A percentile compares a stretch with the other conserved stretches of the same genome.
phyloP scores from a whole-genome alignment of 2,329 filamentous ascomycete species.

The Sclerotinia nivalis region DNA sequence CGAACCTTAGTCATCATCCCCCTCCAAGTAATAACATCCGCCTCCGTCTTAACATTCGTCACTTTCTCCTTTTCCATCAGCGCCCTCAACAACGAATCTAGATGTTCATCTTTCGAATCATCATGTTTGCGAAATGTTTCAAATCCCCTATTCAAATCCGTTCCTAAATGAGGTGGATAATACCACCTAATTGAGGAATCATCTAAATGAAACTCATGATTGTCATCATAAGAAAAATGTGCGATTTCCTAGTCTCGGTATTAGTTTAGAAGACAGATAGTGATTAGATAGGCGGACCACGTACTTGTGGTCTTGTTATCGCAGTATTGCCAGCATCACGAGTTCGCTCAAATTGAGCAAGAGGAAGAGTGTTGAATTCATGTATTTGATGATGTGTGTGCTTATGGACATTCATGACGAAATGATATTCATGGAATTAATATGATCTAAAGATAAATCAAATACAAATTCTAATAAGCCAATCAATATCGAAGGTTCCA shows the following conservation, averaged over 20 bases:
- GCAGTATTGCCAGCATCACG: slow-evolving; percentile 3
- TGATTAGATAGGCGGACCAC: slow-evolving; percentile 18
- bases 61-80: slow-evolving; percentile 68
- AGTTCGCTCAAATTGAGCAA: slow-evolving; percentile 11
- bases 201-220: slow-evolving; percentile 74
- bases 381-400: neutral
- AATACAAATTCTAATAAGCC: neutral
- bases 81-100: slow-evolving; percentile 79
- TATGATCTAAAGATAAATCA: neutral
- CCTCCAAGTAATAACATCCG: slow-evolving; percentile 86
- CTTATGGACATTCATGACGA: neutral
- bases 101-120: slow-evolving; percentile 79
- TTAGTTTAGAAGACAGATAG: neutral
- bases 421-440: neutral
- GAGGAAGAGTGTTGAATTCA: slow-evolving; percentile 9
- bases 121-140: slow-evolving; percentile 81
- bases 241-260: slow-evolving; percentile 69
- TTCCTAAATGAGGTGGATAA: slow-evolving; percentile 71
- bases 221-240: slow-evolving; percentile 88
- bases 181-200: slow-evolving; percentile 85
- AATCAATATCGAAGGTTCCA: neutral
- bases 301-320: slow-evolving; percentile 10
- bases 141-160: slow-evolving; percentile 78
- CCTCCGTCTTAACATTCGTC: slow-evolving; percentile 60
- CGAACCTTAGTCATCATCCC: slow-evolving; percentile 97